Evolutionary conservation across 148 eudicot species (phyloP).

Genomic region (Beta vulgaris): DNA sequence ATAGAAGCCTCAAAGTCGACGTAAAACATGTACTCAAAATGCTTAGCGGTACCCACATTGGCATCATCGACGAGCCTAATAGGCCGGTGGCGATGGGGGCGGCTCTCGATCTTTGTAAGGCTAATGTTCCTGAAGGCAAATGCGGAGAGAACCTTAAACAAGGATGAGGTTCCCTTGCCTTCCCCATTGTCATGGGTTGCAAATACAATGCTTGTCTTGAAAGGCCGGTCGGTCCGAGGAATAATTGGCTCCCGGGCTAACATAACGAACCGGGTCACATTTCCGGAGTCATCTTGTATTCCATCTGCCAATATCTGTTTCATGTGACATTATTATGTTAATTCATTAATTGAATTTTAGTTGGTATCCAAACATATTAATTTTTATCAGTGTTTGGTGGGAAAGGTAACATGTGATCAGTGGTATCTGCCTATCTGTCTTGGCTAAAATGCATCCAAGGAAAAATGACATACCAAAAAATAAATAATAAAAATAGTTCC

Average conservation of each 20-base stretch:
- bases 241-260: slow-evolving; percentile 93
- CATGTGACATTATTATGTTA: neutral
- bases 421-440: slow-evolving; percentile 18
- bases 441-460: slow-evolving; percentile 11
- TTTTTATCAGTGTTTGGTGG: neutral
- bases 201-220: slow-evolving; percentile 95
- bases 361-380: neutral
- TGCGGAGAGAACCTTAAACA: slow-evolving; percentile 95
- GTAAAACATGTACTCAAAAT: slow-evolving; percentile 97
- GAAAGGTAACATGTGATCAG: slow-evolving; percentile 13
- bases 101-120: slow-evolving; percentile 88
- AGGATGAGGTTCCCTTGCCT: slow-evolving; percentile 77
- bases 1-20: slow-evolving; percentile 94
- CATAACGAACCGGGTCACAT: slow-evolving; percentile 92
- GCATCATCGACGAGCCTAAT: slow-evolving; percentile 75
- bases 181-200: slow-evolving; percentile 50
- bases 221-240: slow-evolving; percentile 79
- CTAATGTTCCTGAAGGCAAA: slow-evolving; percentile 90
- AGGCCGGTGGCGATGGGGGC: slow-evolving; percentile 86
- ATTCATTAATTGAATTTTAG: neutral
- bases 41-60: slow-evolving; percentile 87
- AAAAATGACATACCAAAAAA: neutral
- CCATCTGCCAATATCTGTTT: slow-evolving; percentile 61
- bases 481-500: neutral
- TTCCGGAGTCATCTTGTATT: slow-evolving; percentile 85